Evolutionary conservation across 2,329 filamentous ascomycete genomes (phyloP).

Genomic region (Colletotrichum somersetense): DNA sequence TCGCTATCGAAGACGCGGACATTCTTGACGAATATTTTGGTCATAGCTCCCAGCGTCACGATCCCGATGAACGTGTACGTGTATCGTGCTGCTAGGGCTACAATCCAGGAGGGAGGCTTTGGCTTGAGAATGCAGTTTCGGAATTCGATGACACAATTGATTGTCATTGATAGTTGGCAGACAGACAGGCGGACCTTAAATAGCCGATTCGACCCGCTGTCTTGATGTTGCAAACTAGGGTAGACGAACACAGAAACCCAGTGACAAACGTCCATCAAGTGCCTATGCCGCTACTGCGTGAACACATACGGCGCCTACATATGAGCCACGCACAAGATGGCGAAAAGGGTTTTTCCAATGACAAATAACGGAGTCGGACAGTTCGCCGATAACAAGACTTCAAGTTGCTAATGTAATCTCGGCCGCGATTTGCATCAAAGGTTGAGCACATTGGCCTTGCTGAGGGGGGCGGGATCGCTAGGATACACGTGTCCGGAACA

Average conservation of each 20-base stretch:
- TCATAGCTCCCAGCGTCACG: slow-evolving; percentile 1
- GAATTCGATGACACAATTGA: neutral
- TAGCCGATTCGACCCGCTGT: neutral
- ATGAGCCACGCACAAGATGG: neutral
- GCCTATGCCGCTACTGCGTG: neutral
- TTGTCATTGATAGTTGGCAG: neutral
- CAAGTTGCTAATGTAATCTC: neutral
- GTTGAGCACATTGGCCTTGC: neutral
- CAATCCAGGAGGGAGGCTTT: no score
- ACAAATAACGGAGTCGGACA: neutral
- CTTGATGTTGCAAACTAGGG: neutral
- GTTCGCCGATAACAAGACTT: neutral
- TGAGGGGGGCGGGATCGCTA: neutral
- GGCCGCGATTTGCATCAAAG: neutral
- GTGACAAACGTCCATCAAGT: neutral
- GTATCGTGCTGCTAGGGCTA: neutral
- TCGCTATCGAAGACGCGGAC: slow-evolving; percentile 43
- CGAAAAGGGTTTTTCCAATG: neutral
- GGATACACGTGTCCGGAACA: neutral
- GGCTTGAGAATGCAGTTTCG: neutral
- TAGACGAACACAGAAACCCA: neutral
- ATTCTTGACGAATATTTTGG: slow-evolving; percentile 20
- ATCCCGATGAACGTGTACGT: neutral
- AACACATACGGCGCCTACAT: neutral
- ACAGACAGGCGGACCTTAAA: neutral